Evolutionary conservation across 352 stramenopile genomes (phyloP), one percentile per base, ranked within the genome.

Genomic region (Globisporangium okanoganense): DNA sequence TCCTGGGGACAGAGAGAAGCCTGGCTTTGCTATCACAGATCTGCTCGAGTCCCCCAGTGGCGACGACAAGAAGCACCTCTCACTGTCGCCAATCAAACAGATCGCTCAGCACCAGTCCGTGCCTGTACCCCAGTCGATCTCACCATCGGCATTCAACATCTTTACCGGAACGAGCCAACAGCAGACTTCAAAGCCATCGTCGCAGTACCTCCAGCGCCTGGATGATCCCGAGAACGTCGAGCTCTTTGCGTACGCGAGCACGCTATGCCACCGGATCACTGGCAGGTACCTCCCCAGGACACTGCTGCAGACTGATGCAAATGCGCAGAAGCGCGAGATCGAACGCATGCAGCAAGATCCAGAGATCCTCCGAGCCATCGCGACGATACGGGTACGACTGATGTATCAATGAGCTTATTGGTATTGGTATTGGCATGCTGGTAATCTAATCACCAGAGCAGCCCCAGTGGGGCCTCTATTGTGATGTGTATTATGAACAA

Each of bases 241-340:
- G 56, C 55, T 92, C 10, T 92, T 92, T 50, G 61, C 76, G 7
- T 92, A 92, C 44, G 64, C 78, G 3, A 92, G 81, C 53, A 66
- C 82, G 6, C 58, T 92, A 3, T 88, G 81, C 41, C 73, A 92
- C 35, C 72, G 82, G 0, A 69, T 88, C 38, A 88, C 82, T 2
- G 82, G 82, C 13, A 65, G 72, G 31, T 92, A 90, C 67, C 55
- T 92, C 62, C 66, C 79, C 0, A 69, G 68, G 5, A 50, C 72
- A 20, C 43, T 82, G 25, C 56, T 92, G 5, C 73, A 82, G 31
- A 65, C 58, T 20, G 75, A 88, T 35, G 56, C 66, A 0, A 64
- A 67, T 16, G 75, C 77, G 2, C 82, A 92, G 49, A 72, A 82
- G 24, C 58, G 70, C 0, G 82, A 92, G 44, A 70, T 92, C 31